phyloP scores from a whole-genome alignment of 2,329 filamentous ascomycete genomes.

The Colletotrichum brevisporum region DNA sequence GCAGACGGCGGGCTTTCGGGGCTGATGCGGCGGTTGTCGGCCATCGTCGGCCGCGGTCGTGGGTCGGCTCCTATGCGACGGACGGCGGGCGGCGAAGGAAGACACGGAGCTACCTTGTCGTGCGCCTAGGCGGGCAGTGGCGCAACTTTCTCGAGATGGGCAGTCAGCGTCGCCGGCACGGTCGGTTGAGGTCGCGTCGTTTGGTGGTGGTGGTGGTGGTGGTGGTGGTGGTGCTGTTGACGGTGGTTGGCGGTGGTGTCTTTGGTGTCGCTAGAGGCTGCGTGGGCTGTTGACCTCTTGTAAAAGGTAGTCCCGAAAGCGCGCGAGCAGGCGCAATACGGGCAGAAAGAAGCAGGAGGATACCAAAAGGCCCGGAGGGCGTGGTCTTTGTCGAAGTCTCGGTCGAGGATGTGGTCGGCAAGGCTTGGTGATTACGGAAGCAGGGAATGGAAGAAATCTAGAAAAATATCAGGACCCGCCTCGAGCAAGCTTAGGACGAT shows the following conservation, averaged over 20 bases:
- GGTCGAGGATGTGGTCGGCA: conserved; percentile 15
- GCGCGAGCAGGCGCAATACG: conserved; percentile 22
- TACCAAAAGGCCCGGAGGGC: neutral
- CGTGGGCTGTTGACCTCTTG: neutral
- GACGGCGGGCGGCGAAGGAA: neutral
- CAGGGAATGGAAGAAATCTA: conserved; percentile 18
- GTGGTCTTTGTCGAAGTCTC: conserved; percentile 19
- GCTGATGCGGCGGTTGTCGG: conserved; percentile 30
- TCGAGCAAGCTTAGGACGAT: conserved; percentile 11
- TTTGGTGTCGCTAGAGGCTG: neutral
- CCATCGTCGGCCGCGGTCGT: conserved; percentile 28
- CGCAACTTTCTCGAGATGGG: conserved; percentile 7
- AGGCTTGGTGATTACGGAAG: conserved; percentile 33
- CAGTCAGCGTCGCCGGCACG: conserved; percentile 16
- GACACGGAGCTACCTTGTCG: neutral
- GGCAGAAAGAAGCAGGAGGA: neutral
- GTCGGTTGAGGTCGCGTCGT: neutral
- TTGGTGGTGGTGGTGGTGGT: too few relatives aligned
- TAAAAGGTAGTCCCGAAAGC: neutral
- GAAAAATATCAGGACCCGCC: conserved; percentile 29
- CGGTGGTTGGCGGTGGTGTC: neutral
- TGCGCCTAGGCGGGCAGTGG: neutral
- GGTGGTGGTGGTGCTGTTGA: neutral
- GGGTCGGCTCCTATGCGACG: neutral
- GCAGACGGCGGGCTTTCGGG: conserved; percentile 27